Evolutionary conservation across 108 stramenopile genomes (phyloP), one percentile per base, ranked within the genome.

Genomic region (Skeletonema costatum): DNA sequence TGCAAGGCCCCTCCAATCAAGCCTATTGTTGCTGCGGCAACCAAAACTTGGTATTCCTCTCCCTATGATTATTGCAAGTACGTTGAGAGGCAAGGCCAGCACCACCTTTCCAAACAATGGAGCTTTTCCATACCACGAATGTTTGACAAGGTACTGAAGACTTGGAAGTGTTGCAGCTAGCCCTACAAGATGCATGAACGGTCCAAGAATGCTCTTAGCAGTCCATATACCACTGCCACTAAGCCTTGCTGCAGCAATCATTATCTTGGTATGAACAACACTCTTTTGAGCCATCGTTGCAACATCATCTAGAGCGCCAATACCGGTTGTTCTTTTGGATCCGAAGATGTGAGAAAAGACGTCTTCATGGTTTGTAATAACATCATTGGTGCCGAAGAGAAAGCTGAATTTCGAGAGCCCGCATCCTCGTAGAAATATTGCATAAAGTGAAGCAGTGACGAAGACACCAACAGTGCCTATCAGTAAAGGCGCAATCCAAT

Each of bases 141-240:
- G 58, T 11, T 36, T 58, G 5, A 89, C 11, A 8, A 89, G 65
- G 14, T 80, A 66, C 17, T 70, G 80, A 25, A 87, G 75, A 58
- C 83, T 81, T 38, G 92, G 92, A 30, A 88, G 48, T 32, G 78
- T 83, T n/a, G 87, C 78, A 19, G 81, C 60, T 42, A 90, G 64
- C 16, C 88, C 90, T 11, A 65, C 73, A 29, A 87, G 29, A 66
- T 93, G 89, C 63, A 88, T 63, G 50, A 89, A 35, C 5, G 92
- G 92, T 14, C 85, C 86, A 19, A 78, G 25, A 7, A 88, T 19
- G 67, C 32, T 82, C 10, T 64, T 73, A 0, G 90, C 64, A 58
- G 92, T 93, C 92, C 92, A 93, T 68, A 93, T 66, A 29, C 88
- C 81, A 75, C 80, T 77, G 5, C 71, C 87, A 51, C 78, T 80